A percentile compares a stretch with the other conserved stretches of the same genome.
These are phyloP conservation scores for Haplosporangium gracile DNA, from an alignment of 192 early-diverging fungal species.

Conservation along the genomic window DNA sequence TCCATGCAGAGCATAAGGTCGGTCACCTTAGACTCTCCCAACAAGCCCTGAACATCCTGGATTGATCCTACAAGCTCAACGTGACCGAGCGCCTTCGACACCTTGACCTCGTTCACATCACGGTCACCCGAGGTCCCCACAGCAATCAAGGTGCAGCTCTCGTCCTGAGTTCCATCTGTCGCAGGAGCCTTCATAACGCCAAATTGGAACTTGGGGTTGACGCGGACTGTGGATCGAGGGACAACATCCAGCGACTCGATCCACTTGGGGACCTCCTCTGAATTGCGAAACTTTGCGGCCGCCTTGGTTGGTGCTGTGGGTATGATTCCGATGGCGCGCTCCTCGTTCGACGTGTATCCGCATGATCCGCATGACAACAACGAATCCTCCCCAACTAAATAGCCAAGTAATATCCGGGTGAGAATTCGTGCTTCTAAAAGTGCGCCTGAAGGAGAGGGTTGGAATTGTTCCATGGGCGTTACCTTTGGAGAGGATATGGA, in stretches of 20 bases:
- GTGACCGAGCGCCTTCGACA: conserved; percentile 35
- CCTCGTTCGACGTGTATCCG: conserved; percentile 89
- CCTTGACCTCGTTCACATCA: conserved; percentile 48
- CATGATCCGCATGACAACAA: conserved; percentile 80
- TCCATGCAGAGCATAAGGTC: conserved; percentile 40
- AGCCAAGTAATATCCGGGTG: background rate
- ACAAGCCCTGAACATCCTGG: conserved; percentile 30
- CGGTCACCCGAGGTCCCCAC: conserved; percentile 38
- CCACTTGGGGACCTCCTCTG: conserved; percentile 29
- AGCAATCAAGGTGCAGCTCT: conserved; percentile 23
- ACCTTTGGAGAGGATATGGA: conserved; percentile 82
- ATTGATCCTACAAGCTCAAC: conserved; percentile 25
- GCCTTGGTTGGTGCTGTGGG: conserved; percentile 31
- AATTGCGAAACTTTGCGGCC: conserved; percentile 42
- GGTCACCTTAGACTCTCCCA: conserved; percentile 32
- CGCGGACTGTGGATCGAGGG: conserved; percentile 24
- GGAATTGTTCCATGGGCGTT: background rate
- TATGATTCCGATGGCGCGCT: conserved; percentile 70
- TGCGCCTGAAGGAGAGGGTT: background rate
- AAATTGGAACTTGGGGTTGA: conserved; percentile 45
- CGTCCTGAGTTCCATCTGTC: background rate
- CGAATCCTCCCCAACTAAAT: conserved; percentile 84
- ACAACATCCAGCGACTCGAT: conserved; percentile 42
- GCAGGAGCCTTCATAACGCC: conserved; percentile 24
- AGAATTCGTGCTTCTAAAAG: background rate